These are phyloP conservation scores for Lumnitzera racemosa DNA, from an alignment of 345 rosid species.

Conservation along the genomic window DNA sequence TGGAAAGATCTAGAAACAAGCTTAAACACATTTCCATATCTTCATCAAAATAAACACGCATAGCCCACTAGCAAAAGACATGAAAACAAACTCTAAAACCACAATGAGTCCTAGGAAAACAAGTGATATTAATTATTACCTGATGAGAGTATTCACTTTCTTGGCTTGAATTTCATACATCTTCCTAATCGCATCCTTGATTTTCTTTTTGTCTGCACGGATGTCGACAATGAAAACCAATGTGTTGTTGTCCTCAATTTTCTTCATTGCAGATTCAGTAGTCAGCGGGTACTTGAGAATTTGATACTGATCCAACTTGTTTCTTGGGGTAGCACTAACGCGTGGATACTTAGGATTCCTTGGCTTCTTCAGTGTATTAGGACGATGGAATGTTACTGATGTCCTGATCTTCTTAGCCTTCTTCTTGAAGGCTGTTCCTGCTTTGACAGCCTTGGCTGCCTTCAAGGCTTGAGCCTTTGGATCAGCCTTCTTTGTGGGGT, in stretches of 20 bases:
- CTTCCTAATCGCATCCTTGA: slow-evolving; percentile 61
- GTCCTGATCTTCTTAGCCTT: slow-evolving; percentile 52
- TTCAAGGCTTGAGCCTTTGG: slow-evolving; percentile 59
- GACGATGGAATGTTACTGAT: slow-evolving; percentile 56
- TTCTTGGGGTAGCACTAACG: slow-evolving; percentile 56
- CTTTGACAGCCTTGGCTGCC: slow-evolving; percentile 60
- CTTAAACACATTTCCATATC: no score
- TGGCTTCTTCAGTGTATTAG: slow-evolving; percentile 47
- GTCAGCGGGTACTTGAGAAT: slow-evolving; percentile 59
- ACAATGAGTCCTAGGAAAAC: background rate
- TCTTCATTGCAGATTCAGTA: slow-evolving; percentile 70
- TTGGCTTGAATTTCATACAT: slow-evolving; percentile 57
- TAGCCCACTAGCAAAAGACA: background rate
- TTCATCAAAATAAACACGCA: background rate
- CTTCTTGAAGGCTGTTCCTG: slow-evolving; percentile 52
- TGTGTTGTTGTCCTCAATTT: slow-evolving; percentile 63
- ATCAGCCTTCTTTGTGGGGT: slow-evolving; percentile 33
- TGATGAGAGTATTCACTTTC: slow-evolving; percentile 63
- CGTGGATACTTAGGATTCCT: slow-evolving; percentile 60
- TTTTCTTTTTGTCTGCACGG: slow-evolving; percentile 58
- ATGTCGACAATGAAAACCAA: slow-evolving; percentile 65
- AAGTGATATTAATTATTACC: slow-evolving; percentile 18
- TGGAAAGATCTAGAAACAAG: no score
- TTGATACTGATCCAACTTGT: slow-evolving; percentile 60
- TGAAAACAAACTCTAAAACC: background rate